These are phyloP conservation scores for Martensiomyces pterosporus DNA, from an alignment of 192 early-diverging fungal genomes.

Conservation along the genomic window DNA sequence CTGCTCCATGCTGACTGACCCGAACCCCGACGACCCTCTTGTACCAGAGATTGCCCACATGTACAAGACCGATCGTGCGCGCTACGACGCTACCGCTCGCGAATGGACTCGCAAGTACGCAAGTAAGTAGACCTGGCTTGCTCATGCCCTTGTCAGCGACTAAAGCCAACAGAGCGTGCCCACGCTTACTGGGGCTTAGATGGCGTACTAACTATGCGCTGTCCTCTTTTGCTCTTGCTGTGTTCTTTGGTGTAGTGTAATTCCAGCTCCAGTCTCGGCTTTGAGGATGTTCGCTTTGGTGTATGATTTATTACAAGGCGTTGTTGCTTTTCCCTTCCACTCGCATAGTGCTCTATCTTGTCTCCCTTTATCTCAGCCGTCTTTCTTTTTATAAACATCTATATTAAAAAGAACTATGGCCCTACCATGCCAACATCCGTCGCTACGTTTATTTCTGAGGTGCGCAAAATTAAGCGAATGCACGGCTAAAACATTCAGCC, in stretches of 20 bases:
- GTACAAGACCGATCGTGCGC: constrained; percentile 90
- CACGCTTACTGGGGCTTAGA: no score
- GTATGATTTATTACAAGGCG: no score
- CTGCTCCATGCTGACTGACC: constrained; percentile 97
- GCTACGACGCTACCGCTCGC: constrained; percentile 83
- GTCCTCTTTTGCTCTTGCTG: neutral
- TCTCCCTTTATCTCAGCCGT: neutral
- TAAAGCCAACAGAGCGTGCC: no score
- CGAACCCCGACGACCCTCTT: constrained; percentile 96
- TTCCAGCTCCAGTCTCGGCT: neutral
- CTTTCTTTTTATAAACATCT: neutral
- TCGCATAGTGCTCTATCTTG: no score
- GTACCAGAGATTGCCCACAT: constrained; percentile 97
- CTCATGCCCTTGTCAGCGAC: constrained; percentile 2
- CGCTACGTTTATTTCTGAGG: no score
- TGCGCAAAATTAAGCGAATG: no score
- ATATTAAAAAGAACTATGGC: no score
- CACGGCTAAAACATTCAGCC: no score
- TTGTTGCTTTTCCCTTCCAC: neutral
- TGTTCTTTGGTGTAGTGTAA: constrained; percentile 3
- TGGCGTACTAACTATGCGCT: neutral
- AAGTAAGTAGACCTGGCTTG: constrained; percentile 34
- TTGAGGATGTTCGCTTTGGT: neutral
- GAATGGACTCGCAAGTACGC: constrained; percentile 96
- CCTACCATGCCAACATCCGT: no score